Conservation (phyloP, 192 early-diverging fungal species). For the Diversispora epigaea region DNA sequence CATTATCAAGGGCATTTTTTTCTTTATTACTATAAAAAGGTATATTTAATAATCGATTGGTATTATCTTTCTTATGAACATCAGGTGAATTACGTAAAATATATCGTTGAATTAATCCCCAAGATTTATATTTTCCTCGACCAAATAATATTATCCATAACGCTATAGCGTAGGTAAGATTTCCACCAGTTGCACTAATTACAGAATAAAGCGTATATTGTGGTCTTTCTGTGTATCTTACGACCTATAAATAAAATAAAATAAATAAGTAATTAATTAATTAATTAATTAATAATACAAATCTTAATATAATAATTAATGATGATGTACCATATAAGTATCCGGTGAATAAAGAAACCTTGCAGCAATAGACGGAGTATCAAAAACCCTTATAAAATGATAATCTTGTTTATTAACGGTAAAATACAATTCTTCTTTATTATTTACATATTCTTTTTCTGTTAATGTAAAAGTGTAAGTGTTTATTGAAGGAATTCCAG, state of each 20-base stretch:
- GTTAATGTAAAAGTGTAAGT: not conserved
- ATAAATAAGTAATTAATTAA: not conserved
- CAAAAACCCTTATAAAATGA: too few species aligned
- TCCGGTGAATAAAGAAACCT: not conserved
- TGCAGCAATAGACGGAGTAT: not conserved
- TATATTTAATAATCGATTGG: too few species aligned
- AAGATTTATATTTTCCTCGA: not conserved
- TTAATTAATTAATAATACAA: not conserved
- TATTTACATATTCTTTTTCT: not conserved
- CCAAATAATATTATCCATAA: too few species aligned
- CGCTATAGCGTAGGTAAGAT: too few species aligned
- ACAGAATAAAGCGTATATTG: not conserved
- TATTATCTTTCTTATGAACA: not conserved
- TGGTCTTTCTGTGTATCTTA: not conserved
- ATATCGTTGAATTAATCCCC: not conserved
- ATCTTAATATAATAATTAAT: not conserved
- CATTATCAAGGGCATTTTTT: not conserved
- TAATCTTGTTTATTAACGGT: constrained; percentile 1
- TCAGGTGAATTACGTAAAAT: not conserved
- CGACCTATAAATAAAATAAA: not conserved
- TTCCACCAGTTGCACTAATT: not conserved
- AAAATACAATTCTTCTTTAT: not conserved
- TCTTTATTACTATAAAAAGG: not conserved
- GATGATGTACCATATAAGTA: not conserved
- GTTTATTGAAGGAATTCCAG: not conserved